These are phyloP conservation scores for Neofusicoccum cordaticola DNA, from an alignment of 2,329 filamentous ascomycete species.

Conservation along the genomic window DNA sequence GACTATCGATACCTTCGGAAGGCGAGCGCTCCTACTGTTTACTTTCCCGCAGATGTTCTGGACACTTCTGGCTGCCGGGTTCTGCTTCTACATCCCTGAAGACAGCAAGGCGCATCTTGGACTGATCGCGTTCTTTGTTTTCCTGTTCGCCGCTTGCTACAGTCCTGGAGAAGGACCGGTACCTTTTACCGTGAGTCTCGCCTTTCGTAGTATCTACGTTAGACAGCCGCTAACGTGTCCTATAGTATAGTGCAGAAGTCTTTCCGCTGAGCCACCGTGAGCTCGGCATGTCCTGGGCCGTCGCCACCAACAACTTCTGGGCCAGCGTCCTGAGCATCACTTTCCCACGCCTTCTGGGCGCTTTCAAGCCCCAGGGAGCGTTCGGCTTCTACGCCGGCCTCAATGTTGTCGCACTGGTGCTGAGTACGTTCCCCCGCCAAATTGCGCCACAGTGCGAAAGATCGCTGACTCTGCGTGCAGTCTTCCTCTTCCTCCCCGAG, in stretches of 20 bases:
- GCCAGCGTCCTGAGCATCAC: slow-evolving; percentile 39
- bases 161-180: slow-evolving; percentile 39
- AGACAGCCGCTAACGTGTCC: slow-evolving; percentile 31
- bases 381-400: slow-evolving; percentile 60
- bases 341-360: slow-evolving; percentile 36
- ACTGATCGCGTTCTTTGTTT: slow-evolving; percentile 42
- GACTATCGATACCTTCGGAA: slow-evolving; percentile 41
- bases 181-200: too few relatives aligned
- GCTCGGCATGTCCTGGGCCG: slow-evolving; percentile 42
- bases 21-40: slow-evolving; percentile 42
- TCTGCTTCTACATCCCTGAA: slow-evolving; percentile 36
- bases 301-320: slow-evolving; percentile 41
- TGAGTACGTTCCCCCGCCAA: slow-evolving; percentile 16
- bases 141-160: slow-evolving; percentile 54
- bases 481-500: slow-evolving; percentile 32
- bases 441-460: too few relatives aligned
- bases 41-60: slow-evolving; percentile 50
- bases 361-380: slow-evolving; percentile 41
- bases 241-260: slow-evolving; percentile 43
- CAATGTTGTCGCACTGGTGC: slow-evolving; percentile 27
- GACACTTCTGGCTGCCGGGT: slow-evolving; percentile 50
- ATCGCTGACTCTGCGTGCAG: too few relatives aligned
- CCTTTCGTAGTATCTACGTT: not conserved
- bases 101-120: slow-evolving; percentile 26
- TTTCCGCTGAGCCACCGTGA: slow-evolving; percentile 38